phyloP scores from a whole-genome alignment of 2,329 filamentous ascomycete species.

The Cladosporium sphaerospermum region DNA sequence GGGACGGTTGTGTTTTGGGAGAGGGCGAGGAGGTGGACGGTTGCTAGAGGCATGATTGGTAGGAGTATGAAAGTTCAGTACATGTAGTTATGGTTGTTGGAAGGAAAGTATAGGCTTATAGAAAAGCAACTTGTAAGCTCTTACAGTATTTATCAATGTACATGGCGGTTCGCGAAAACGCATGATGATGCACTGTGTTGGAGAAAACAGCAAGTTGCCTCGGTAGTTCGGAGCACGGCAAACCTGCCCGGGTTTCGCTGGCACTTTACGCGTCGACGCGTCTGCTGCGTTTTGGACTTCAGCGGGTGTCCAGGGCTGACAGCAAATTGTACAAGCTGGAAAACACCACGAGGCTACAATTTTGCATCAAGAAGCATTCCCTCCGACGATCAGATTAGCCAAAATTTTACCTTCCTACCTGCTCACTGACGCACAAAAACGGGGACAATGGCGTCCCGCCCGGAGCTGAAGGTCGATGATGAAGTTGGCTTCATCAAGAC shows the following conservation, averaged over 20 bases:
- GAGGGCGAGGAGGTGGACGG: slow-evolving; percentile 43
- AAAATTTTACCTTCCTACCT: background rate
- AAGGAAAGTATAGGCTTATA: too few species aligned
- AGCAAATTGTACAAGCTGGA: too few species aligned
- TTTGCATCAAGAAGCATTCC: background rate
- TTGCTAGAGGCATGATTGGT: slow-evolving; percentile 44
- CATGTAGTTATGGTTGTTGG: too few species aligned
- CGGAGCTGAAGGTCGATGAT: slow-evolving; percentile 72
- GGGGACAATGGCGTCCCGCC: slow-evolving; percentile 46
- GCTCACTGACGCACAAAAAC: background rate
- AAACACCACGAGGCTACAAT: background rate
- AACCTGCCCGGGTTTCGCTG: background rate
- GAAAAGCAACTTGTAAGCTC: too few species aligned
- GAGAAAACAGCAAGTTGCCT: background rate
- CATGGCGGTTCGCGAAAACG: background rate
- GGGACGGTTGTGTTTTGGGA: slow-evolving; percentile 26
- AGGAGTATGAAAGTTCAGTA: background rate
- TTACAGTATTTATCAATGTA: too few species aligned
- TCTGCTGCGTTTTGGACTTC: background rate
- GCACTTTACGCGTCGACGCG: background rate
- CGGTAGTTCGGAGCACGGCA: background rate
- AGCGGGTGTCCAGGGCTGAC: too few species aligned
- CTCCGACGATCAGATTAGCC: background rate
- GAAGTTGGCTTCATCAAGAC: slow-evolving; percentile 95
- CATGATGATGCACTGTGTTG: background rate